Evolutionary conservation across 2,329 filamentous ascomycete genomes (phyloP), one percentile per base, ranked within the genome.

Genomic region (Phoma sp.): DNA sequence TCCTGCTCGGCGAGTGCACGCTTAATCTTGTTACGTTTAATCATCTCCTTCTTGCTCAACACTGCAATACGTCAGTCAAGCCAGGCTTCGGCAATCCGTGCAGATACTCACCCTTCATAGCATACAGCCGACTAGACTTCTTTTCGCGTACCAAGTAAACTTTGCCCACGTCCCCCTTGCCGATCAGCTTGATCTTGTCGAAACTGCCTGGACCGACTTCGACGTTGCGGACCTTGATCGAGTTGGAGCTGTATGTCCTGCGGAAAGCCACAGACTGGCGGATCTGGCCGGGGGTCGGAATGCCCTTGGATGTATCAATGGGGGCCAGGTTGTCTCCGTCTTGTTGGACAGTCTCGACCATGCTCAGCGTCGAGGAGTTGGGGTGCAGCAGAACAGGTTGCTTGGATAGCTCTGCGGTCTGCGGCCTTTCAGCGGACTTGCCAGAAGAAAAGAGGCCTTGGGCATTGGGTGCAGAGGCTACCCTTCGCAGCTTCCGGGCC

Each of bases 21-120:
- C 84, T 99, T 99, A 80, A 99, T 99, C 84, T 99, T 99, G 82
- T 99, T 99, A 54, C 95, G 89, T 81, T 99, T 99, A 78, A 99
- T 99, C 95, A 99, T 99, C 77, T 99, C 95, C 82, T 98, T 97
- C 79, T 99, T 99, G 83, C 93, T 98, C 76, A 99, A 75, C 5
- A 99, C 95, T 98, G 71, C 13, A 41, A 47, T 46, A 29, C 44
- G 62, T 77, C 60, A 78, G 72, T 36, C 51, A 23, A 39, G 22
- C 48, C 38, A 30, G 18, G 6, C 2, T 30, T 42, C n/a, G 41
- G 27, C 23, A 14, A 11, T 42, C 39, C n/a, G 45, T 10, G 25
- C 56, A 22, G 10, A n/a, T 7, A 75, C 82, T 65, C 75, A 97
- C 93, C 93, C 79, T 99, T 99, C 95, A 99, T 99, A 49, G 95